These are phyloP conservation scores for Ophiorrhiza pumila DNA, from an alignment of 257 asterid species.

Conservation along the genomic window DNA sequence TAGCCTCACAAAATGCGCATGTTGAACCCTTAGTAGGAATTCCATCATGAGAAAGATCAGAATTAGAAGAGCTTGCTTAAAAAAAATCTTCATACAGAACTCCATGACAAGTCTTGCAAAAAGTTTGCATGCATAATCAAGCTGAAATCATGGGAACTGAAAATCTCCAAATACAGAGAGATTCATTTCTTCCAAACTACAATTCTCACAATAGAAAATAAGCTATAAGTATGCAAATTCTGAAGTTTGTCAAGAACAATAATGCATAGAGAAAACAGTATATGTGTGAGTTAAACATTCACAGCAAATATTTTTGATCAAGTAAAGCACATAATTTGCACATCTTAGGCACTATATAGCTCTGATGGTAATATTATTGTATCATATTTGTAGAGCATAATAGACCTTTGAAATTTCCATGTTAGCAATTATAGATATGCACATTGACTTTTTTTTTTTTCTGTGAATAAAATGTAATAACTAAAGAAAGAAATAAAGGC, in stretches of 20 bases:
- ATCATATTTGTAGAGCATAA: background rate
- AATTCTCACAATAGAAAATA: background rate
- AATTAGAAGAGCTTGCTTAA: slow-evolving; percentile 1
- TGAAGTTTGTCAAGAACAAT: background rate
- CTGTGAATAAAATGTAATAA: background rate
- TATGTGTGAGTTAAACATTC: background rate
- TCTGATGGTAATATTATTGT: too few species aligned
- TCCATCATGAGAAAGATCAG: slow-evolving; percentile 15
- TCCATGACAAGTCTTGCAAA: background rate
- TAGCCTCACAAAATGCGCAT: slow-evolving; percentile 77
- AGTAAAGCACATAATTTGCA: background rate
- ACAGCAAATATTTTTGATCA: background rate
- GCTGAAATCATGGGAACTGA: background rate
- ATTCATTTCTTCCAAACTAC: background rate
- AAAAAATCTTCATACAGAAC: background rate
- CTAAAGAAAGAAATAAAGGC: background rate
- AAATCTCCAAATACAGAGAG: background rate
- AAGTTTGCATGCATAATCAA: slow-evolving; percentile 1
- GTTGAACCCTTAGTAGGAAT: slow-evolving; percentile 74
- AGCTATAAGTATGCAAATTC: background rate
- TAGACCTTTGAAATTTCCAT: background rate
- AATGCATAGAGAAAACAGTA: background rate
- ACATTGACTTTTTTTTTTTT: background rate
- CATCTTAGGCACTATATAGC: too few species aligned
- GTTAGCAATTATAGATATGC: background rate